Evolutionary conservation across 805 yeast species (phyloP), one percentile per base, ranked within the genome.

Genomic region (Sungouiozyma intestinalis): DNA sequence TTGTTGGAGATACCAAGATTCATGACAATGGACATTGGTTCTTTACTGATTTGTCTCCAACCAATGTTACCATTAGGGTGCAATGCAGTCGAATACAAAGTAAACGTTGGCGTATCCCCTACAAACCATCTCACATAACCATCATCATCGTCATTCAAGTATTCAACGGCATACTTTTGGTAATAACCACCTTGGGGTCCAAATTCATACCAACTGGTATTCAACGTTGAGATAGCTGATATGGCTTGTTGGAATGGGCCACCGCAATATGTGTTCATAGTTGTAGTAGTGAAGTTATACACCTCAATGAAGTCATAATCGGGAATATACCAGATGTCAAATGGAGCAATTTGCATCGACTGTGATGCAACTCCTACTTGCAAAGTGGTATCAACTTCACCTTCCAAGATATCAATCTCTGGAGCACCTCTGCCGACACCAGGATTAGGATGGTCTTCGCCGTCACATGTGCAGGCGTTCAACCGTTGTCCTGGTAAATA

Each of bases 361-460:
- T 90, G 98, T 3, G 97, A 85, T 1, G 88, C 96, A 35, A 81
- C 74, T 51, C 92, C 92, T 11, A 63, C 66, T 40, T 71, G 71
- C 16, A 69, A 42, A 14, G 60, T 67, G 2, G 81, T 69, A 48
- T 77, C 79, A 18, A 77, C 74, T 51, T 85, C 87, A 48, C 82
- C 96, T 73, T 90, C 97, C 40, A 90, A 60, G 36, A 80, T 77
- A 76, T 90, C 97, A 52, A 90, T 85, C 70, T 87, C 97, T 6
- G 96, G 96, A 0, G 95, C 94, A 41, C 96, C 96, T 62, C 97
- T 77, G 11, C 97, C 97, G 1, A 66, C 63, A 39, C 97, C 97
- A 17, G 66, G 74, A 60, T 81, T 88, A 38, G 97, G 97, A 60
- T 88, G 97, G 40, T 81, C 86, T 52, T 77, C 85, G 21, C 81